Percentiles rank a stretch among this genome's conserved stretches.
Evolutionary conservation across 441 rosid species (phyloP).

Genomic region (Gossypium schwendimanii): DNA sequence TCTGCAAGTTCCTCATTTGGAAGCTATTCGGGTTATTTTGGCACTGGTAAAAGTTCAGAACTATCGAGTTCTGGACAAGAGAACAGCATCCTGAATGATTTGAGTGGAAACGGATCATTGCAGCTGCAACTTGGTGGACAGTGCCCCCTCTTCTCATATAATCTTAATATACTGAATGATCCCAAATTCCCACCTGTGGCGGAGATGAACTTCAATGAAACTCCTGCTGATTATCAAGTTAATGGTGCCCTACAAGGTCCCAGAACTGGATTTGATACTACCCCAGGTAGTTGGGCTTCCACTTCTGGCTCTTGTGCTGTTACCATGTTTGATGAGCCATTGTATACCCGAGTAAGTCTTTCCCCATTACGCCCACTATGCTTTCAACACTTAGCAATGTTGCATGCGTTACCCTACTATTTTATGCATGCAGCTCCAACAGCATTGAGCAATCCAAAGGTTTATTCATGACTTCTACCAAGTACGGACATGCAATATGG

Average conservation of each 20-base stretch:
- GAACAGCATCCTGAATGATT: conserved; percentile 47
- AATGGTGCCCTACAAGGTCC: conserved; percentile 50
- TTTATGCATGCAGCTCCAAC: not conserved
- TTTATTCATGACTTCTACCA: not conserved
- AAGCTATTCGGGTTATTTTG: conserved; percentile 66
- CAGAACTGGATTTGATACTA: conserved; percentile 37
- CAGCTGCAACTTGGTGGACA: conserved; percentile 47
- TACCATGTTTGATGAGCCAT: conserved; percentile 49
- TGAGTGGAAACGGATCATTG: conserved; percentile 29
- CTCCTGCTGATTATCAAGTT: conserved; percentile 44
- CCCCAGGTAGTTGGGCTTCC: conserved; percentile 56
- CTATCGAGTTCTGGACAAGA: conserved; percentile 61
- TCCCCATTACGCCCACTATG: not conserved
- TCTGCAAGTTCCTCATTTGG: conserved; percentile 72
- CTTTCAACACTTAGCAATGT: not conserved
- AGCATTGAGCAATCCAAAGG: not conserved
- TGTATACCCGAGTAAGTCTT: conserved; percentile 46
- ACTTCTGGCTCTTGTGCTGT: conserved; percentile 46
- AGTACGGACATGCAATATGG: not conserved
- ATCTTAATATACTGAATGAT: conserved; percentile 44
- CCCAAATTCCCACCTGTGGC: conserved; percentile 42
- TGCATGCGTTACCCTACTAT: not conserved
- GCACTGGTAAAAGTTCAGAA: conserved; percentile 52
- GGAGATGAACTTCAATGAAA: conserved; percentile 43
- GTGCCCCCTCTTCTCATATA: conserved; percentile 37